phyloP scores from a whole-genome alignment of 2,329 filamentous ascomycete genomes.

The Sclerotinia subarctica region DNA sequence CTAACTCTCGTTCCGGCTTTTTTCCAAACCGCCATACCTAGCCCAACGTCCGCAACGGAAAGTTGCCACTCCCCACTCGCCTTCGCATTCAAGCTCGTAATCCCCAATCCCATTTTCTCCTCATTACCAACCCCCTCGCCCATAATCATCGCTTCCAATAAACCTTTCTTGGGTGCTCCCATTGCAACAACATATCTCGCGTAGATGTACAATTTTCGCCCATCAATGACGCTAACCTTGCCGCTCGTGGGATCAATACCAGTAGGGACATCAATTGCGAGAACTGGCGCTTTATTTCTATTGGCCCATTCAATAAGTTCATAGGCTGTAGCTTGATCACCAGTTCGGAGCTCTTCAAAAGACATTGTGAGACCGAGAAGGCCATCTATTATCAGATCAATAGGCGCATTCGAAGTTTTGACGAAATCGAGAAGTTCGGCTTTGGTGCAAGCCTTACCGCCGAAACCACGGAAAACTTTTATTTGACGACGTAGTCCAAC shows the following conservation, averaged over 20 bases:
- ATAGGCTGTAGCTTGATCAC: conserved; percentile 79
- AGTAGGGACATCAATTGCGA: conserved; percentile 88
- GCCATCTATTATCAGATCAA: conserved; percentile 84
- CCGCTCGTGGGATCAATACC: conserved; percentile 80
- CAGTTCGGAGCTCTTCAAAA: conserved; percentile 82
- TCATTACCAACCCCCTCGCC: conserved; percentile 33
- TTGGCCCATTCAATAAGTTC: conserved; percentile 94
- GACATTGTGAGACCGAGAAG: conserved; percentile 81
- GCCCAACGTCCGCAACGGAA: conserved; percentile 81
- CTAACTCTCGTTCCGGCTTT: conserved; percentile 78
- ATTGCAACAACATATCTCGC: conserved; percentile 81
- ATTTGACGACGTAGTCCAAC: conserved; percentile 79
- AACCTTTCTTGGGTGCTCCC: conserved; percentile 80
- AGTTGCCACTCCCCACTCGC: conserved; percentile 62
- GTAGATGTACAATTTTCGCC: conserved; percentile 73
- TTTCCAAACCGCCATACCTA: conserved; percentile 78
- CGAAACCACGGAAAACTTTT: conserved; percentile 78
- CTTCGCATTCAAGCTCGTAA: conserved; percentile 15
- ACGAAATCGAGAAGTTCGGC: conserved; percentile 59
- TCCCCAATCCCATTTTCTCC: conserved; percentile 32
- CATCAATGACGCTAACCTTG: conserved; percentile 64
- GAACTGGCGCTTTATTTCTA: conserved; percentile 73
- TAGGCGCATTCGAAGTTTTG: conserved; percentile 57
- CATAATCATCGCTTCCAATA: conserved; percentile 66
- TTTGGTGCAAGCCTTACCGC: conserved; percentile 67